These are phyloP conservation scores for Leptodontidium sp. DNA, from an alignment of 2,329 filamentous ascomycete genomes.

Conservation along the genomic window DNA sequence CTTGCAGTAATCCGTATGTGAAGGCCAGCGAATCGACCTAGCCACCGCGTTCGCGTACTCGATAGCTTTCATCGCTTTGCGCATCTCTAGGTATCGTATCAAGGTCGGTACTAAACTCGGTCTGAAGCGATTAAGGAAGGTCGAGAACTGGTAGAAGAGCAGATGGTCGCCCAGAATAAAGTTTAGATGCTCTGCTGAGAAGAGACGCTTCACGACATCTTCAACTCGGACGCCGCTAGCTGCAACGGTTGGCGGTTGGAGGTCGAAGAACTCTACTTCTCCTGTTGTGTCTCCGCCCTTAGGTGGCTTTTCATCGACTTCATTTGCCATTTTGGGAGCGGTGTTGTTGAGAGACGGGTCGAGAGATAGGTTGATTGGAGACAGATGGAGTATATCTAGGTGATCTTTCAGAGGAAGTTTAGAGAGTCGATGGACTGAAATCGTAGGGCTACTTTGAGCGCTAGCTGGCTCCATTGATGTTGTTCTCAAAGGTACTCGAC, in stretches of 20 bases:
- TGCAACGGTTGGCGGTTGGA: conserved; percentile 20
- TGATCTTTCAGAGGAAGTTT: background rate
- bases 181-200: conserved; percentile 33
- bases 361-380: background rate
- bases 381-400: background rate
- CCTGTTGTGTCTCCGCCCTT: background rate
- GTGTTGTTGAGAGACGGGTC: background rate
- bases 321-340: background rate
- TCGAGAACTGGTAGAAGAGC: conserved; percentile 34
- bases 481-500: background rate
- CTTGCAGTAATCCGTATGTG: conserved; percentile 39
- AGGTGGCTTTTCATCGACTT: background rate
- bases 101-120: conserved; percentile 35
- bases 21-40: conserved; percentile 37
- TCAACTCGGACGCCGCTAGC: conserved; percentile 27
- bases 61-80: conserved; percentile 40
- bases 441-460: conserved; percentile 24
- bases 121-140: conserved; percentile 38
- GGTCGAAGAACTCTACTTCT: conserved; percentile 28
- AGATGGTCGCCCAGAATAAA: conserved; percentile 36
- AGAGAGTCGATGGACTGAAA: conserved; percentile 11
- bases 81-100: conserved; percentile 38
- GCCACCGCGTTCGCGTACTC: conserved; percentile 40
- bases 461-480: conserved; percentile 16
- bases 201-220: conserved; percentile 32